Conservation (phyloP, 2,329 filamentous ascomycete species). For the Colletotrichum neosansevieriae region DNA sequence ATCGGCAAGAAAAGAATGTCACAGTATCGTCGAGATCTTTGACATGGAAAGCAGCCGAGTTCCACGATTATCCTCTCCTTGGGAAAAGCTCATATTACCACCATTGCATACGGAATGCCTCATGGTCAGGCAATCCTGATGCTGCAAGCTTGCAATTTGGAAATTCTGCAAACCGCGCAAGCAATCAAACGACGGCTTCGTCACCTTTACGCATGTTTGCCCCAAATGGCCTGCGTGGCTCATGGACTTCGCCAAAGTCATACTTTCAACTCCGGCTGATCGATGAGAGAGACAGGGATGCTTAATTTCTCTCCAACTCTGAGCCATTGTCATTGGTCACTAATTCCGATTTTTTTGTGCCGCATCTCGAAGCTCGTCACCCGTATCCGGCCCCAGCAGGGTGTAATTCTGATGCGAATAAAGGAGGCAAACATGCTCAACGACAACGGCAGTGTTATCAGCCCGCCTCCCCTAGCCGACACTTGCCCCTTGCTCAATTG, state of each 20-base stretch:
- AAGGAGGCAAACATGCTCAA: not conserved
- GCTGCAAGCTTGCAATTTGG: too few species aligned
- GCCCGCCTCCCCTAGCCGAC: not conserved
- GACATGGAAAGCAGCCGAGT: not conserved
- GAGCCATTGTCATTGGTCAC: not conserved
- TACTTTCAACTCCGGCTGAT: not conserved
- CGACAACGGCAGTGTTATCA: not conserved
- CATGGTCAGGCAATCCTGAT: too few species aligned
- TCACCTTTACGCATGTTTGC: too few species aligned
- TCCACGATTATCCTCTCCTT: too few species aligned
- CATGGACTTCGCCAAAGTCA: not conserved
- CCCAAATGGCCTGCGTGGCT: not conserved
- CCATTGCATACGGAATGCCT: too few species aligned
- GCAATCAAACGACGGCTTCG: too few species aligned
- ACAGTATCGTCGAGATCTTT: not conserved
- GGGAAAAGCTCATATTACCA: too few species aligned
- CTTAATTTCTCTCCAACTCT: too few species aligned
- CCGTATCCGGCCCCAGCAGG: not conserved
- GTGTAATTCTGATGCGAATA: not conserved
- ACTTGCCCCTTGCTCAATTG: not conserved
- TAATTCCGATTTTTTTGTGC: not conserved
- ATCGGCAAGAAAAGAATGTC: not conserved
- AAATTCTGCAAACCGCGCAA: too few species aligned
- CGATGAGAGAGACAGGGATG: slow-evolving; percentile 3
- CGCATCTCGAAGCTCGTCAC: not conserved